Evolutionary conservation across 2,329 filamentous ascomycete genomes (phyloP).

Genomic region (Aspergillus ibericus): DNA sequence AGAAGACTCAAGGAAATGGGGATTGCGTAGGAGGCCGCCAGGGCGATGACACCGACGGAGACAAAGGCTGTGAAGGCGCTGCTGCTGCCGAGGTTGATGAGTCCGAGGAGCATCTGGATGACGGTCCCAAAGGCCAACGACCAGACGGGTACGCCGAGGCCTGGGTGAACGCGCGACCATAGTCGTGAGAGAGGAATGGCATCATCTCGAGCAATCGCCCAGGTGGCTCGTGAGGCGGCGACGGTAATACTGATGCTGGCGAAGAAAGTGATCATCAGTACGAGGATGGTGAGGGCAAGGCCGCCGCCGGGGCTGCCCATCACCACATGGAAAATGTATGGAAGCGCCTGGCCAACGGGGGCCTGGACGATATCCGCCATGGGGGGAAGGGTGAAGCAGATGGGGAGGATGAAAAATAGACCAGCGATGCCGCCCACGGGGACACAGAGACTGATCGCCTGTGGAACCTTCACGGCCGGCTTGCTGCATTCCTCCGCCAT

Average conservation of each 20-base stretch:
- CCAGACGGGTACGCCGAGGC: slow-evolving; percentile 43
- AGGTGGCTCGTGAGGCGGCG: slow-evolving; percentile 50
- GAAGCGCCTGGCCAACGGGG: slow-evolving; percentile 51
- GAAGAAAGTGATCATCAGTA: slow-evolving; percentile 53
- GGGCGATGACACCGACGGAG: slow-evolving; percentile 57
- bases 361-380: slow-evolving; percentile 47
- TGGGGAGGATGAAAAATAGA: slow-evolving; percentile 57
- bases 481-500: slow-evolving; percentile 63
- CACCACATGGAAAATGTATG: slow-evolving; percentile 52
- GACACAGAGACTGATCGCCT: slow-evolving; percentile 53
- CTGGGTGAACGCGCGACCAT: slow-evolving; percentile 37
- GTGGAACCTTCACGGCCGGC: slow-evolving; percentile 54
- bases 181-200: slow-evolving; percentile 44
- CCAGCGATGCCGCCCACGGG: slow-evolving; percentile 56
- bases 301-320: slow-evolving; percentile 53
- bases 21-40: slow-evolving; percentile 58
- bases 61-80: slow-evolving; percentile 53
- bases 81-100: slow-evolving; percentile 52
- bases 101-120: slow-evolving; percentile 50
- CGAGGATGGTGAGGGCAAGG: slow-evolving; percentile 51
- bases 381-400: slow-evolving; percentile 53
- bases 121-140: slow-evolving; percentile 46
- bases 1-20: slow-evolving; percentile 55
- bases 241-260: slow-evolving; percentile 56
- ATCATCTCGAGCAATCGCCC: slow-evolving; percentile 49